Evolutionary conservation across 768 basidiomycete genomes (phyloP).

Genomic region (Austroboletus eburneus): DNA sequence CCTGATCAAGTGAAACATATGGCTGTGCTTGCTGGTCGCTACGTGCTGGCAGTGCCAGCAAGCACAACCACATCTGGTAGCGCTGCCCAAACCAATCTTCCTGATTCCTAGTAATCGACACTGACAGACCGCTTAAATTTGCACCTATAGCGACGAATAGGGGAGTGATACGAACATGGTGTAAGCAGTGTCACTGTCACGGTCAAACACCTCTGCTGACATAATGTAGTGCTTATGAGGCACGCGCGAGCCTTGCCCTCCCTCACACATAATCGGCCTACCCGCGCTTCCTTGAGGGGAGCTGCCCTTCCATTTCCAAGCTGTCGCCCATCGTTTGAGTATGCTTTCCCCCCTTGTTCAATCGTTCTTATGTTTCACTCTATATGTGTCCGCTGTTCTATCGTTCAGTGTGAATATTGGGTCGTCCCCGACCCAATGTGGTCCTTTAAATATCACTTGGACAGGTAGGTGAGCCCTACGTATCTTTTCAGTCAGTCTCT

Average conservation of each 20-base stretch:
- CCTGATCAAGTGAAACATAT: too few relatives aligned
- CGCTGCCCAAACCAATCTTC: too few relatives aligned
- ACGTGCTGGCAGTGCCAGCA: too few relatives aligned
- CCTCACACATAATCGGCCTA: slow-evolving; percentile 3
- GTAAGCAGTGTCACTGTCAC: not conserved
- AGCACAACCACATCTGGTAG: too few relatives aligned
- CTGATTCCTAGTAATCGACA: too few relatives aligned
- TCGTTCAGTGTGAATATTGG: slow-evolving; percentile 49
- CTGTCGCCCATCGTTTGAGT: slow-evolving; percentile 17
- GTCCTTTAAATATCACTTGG: slow-evolving; percentile 58
- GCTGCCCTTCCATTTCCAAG: slow-evolving; percentile 6
- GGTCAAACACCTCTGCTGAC: slow-evolving; percentile 12
- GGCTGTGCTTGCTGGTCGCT: too few relatives aligned
- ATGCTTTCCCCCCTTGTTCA: slow-evolving; percentile 28
- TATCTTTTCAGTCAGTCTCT: not conserved
- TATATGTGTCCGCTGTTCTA: slow-evolving; percentile 16
- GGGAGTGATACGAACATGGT: too few relatives aligned
- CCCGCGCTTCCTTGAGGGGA: slow-evolving; percentile 6
- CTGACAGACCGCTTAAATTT: too few relatives aligned
- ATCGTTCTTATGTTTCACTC: slow-evolving; percentile 19
- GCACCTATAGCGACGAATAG: too few relatives aligned
- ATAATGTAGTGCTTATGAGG: slow-evolving; percentile 6
- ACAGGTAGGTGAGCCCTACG: slow-evolving; percentile 42
- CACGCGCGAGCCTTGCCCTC: not conserved
- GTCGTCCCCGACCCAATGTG: slow-evolving; percentile 54